These are phyloP conservation scores for Spergularia bocconei DNA, from an alignment of 148 eudicot genomes.

Conservation along the genomic window DNA sequence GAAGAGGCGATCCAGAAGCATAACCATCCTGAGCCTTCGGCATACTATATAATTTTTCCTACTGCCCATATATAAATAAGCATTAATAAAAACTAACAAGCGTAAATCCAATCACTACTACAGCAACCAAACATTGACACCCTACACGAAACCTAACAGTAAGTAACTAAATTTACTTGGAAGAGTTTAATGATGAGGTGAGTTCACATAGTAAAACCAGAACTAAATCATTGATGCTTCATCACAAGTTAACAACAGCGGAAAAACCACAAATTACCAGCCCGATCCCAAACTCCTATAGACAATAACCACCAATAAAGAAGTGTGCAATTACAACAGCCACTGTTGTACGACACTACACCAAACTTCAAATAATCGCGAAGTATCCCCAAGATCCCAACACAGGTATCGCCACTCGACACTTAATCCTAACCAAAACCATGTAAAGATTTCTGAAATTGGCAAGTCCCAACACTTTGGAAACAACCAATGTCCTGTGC, in stretches of 20 bases:
- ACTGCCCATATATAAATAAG: conserved; percentile 13
- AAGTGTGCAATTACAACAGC: background rate
- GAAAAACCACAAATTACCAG: background rate
- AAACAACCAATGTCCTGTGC: background rate
- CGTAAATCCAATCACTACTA: background rate
- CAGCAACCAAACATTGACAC: background rate
- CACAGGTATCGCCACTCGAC: background rate
- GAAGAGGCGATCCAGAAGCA: conserved; percentile 38
- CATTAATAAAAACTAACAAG: background rate
- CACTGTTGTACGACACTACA: background rate
- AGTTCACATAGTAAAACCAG: background rate
- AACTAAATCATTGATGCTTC: background rate
- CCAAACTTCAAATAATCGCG: too few relatives aligned
- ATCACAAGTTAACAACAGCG: background rate
- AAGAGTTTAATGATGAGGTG: background rate
- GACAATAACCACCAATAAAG: background rate
- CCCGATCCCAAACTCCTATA: background rate
- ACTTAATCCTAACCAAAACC: background rate
- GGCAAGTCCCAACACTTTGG: background rate
- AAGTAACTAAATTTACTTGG: background rate
- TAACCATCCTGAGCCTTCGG: conserved; percentile 53
- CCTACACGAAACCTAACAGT: background rate
- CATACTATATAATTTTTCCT: conserved; percentile 17
- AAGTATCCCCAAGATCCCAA: background rate
- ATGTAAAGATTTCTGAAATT: background rate